These are phyloP conservation scores for Conticribra weissflogii DNA, from an alignment of 108 stramenopile genomes.

Conservation along the genomic window DNA sequence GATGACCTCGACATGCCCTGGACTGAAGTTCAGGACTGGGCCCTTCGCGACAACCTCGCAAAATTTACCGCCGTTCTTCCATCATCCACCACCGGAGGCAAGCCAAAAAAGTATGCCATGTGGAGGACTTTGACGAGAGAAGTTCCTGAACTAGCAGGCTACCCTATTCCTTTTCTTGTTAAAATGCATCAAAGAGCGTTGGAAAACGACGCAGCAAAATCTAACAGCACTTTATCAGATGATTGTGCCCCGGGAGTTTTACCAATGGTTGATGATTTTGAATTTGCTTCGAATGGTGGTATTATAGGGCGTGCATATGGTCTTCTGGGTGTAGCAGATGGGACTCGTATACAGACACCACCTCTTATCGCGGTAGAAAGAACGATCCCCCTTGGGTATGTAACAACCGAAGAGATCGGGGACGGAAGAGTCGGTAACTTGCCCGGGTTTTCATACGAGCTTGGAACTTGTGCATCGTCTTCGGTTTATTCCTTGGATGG, in stretches of 20 bases:
- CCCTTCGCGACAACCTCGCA: slow-evolving; percentile 59
- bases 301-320: slow-evolving; percentile 69
- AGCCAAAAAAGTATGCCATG: slow-evolving; percentile 44
- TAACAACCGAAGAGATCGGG: slow-evolving; percentile 56
- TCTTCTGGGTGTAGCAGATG: slow-evolving; percentile 72
- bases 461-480: slow-evolving; percentile 50
- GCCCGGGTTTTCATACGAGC: slow-evolving; percentile 58
- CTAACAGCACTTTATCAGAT: slow-evolving; percentile 4
- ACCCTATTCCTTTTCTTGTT: slow-evolving; percentile 66
- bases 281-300: slow-evolving; percentile 69
- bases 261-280: slow-evolving; percentile 78
- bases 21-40: slow-evolving; percentile 69
- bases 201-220: background rate
- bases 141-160: slow-evolving; percentile 71
- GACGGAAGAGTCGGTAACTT: background rate
- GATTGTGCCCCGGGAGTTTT: slow-evolving; percentile 36
- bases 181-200: slow-evolving; percentile 15
- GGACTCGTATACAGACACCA: slow-evolving; percentile 68
- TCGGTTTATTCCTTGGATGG: slow-evolving; percentile 38
- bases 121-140: slow-evolving; percentile 79
- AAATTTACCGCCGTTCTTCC: slow-evolving; percentile 64
- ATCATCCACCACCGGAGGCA: slow-evolving; percentile 3
- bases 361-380: slow-evolving; percentile 50
- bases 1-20: slow-evolving; percentile 59
- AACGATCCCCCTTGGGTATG: slow-evolving; percentile 72